Conservation (phyloP, 2,329 filamentous ascomycete species). For the Clonostachys solani region DNA sequence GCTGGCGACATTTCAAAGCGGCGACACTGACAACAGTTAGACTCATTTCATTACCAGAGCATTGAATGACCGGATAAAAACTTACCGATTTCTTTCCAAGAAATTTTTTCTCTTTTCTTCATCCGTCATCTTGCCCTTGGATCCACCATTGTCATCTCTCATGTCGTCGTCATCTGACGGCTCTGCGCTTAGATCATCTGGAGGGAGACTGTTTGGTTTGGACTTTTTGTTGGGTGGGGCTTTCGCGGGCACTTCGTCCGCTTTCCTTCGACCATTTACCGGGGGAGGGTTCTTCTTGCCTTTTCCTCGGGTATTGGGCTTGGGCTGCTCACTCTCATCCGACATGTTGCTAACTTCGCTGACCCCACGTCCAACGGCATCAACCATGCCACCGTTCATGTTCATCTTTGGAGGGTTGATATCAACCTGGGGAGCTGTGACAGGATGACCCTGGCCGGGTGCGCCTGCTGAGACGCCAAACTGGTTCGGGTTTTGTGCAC, state of each 20-base stretch:
- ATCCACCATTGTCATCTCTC: constrained; percentile 38
- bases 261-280: constrained; percentile 71
- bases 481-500: constrained; percentile 42
- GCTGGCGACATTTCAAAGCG: constrained; percentile 91
- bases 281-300: constrained; percentile 60
- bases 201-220: constrained; percentile 38
- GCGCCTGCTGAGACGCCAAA: constrained; percentile 41
- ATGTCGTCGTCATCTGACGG: constrained; percentile 52
- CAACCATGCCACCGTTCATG: constrained; percentile 40
- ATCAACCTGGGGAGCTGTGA: constrained; percentile 19
- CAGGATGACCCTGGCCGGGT: constrained; percentile 44
- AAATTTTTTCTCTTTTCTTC: constrained; percentile 99
- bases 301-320: constrained; percentile 61
- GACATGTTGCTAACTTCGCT: constrained; percentile 71
- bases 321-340: constrained; percentile 67
- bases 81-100: constrained; percentile 89
- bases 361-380: constrained; percentile 42
- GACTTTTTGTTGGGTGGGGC: constrained; percentile 64
- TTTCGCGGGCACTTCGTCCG: constrained; percentile 60
- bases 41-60: constrained; percentile 1
- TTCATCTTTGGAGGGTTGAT: constrained; percentile 37
- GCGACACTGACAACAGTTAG: constrained; percentile 62
- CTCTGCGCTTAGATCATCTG: constrained; percentile 14
- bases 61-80: constrained; percentile 5
- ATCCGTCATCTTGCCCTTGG: constrained; percentile 83